A percentile compares a stretch with the other conserved stretches of the same genome.
phyloP scores from a whole-genome alignment of 1,139 yeast genomes.

The Lodderomyces beijingensis region DNA sequence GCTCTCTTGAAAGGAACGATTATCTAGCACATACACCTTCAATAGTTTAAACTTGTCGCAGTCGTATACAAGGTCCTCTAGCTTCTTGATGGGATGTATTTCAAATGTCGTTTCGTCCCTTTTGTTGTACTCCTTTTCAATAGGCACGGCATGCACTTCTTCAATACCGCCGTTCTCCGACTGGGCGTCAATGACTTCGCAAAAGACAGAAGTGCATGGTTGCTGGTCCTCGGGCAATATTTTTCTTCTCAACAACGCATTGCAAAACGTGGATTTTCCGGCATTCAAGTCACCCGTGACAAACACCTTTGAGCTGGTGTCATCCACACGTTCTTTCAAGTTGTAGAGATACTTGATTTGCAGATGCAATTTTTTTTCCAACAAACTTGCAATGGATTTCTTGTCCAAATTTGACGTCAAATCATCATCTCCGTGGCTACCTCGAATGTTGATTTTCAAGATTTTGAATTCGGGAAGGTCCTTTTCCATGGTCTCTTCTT shows the following conservation, averaged over 20 bases:
- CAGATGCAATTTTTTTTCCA: constrained; percentile 60
- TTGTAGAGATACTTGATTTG: constrained; percentile 68
- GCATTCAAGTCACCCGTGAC: constrained; percentile 97
- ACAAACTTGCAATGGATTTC: constrained; percentile 56
- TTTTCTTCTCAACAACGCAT: constrained; percentile 74
- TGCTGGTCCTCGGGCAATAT: constrained; percentile 94
- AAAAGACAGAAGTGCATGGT: constrained; percentile 95
- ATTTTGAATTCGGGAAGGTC: constrained; percentile 48
- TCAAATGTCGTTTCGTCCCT: constrained; percentile 65
- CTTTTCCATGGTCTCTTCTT: constrained; percentile 14
- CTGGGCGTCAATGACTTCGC: constrained; percentile 83
- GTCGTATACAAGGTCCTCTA: constrained; percentile 70
- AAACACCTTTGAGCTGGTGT: constrained; percentile 87
- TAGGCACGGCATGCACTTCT: constrained; percentile 90
- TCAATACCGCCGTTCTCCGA: constrained; percentile 70
- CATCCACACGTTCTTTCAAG: constrained; percentile 79
- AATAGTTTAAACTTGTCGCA: constrained; percentile 69
- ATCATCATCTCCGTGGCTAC: constrained; percentile 37
- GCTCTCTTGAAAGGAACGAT: constrained; percentile 64
- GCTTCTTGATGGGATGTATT: constrained; percentile 46
- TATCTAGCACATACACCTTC: constrained; percentile 78
- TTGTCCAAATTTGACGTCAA: constrained; percentile 56
- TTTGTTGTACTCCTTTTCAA: constrained; percentile 47
- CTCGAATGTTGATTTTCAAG: constrained; percentile 61
- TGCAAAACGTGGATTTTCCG: constrained; percentile 95